A percentile compares a stretch with the other conserved stretches of the same genome.
These are phyloP conservation scores for Dissophora globulifera DNA, from an alignment of 192 early-diverging fungal species.

Conservation along the genomic window DNA sequence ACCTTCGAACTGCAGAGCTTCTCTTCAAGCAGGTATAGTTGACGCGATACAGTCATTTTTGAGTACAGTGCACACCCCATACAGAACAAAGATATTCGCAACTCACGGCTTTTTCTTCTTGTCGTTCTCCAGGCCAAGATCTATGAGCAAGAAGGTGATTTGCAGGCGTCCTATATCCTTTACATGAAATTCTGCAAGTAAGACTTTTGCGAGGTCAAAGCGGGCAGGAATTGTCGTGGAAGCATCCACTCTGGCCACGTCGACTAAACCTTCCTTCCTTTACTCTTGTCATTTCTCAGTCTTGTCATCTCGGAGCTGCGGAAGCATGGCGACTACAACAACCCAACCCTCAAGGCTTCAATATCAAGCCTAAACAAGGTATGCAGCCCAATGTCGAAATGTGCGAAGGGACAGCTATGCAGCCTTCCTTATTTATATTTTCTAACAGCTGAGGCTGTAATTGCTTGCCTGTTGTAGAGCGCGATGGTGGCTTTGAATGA, in stretches of 20 bases:
- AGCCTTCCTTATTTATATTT: too few species aligned
- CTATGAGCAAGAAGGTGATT: conserved; percentile 73
- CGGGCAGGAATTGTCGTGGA: neutral
- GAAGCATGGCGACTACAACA: conserved; percentile 65
- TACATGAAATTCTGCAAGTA: conserved; percentile 75
- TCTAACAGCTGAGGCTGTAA: too few species aligned
- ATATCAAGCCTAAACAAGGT: conserved; percentile 39
- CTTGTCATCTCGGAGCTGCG: conserved; percentile 68
- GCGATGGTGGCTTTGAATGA: conserved; percentile 50
- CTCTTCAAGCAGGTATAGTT: conserved; percentile 55
- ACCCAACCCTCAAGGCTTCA: conserved; percentile 54
- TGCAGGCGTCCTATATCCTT: conserved; percentile 74
- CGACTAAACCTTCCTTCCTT: too few species aligned
- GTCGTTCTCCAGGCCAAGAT: conserved; percentile 43
- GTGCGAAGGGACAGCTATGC: too few species aligned
- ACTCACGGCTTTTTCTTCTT: too few species aligned
- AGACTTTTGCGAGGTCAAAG: conserved; percentile 1
- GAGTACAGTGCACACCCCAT: too few species aligned
- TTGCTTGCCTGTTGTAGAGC: conserved; percentile 5
- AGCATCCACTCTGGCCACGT: too few species aligned
- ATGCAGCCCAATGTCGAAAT: too few species aligned
- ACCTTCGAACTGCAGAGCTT: conserved; percentile 59
- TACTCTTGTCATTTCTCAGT: conserved; percentile 48
- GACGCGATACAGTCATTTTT: too few species aligned
- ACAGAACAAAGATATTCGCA: too few species aligned